A percentile compares a stretch with the other conserved stretches of the same genome.
Evolutionary conservation across 805 yeast genomes (phyloP).

Genomic region (Yamadazyma paraphyllophila): DNA sequence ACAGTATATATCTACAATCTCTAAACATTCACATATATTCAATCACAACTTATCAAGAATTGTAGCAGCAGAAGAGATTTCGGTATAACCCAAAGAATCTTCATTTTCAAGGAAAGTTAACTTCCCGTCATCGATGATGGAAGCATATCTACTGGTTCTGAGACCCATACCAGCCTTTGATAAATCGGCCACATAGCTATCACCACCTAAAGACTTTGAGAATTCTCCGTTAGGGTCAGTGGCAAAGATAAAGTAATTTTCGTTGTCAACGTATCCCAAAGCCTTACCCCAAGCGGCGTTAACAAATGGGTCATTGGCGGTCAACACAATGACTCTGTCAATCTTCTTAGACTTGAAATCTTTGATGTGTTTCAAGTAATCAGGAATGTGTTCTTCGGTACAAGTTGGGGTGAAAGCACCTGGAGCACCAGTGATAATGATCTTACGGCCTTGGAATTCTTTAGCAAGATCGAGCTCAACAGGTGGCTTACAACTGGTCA

Average conservation of each 20-base stretch:
- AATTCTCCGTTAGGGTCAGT: constrained; percentile 37
- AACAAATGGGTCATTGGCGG: constrained; percentile 46
- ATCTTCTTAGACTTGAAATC: constrained; percentile 44
- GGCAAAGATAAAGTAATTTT: constrained; percentile 38
- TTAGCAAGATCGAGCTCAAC: constrained; percentile 31
- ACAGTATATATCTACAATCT: too few species aligned
- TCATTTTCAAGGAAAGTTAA: constrained; percentile 34
- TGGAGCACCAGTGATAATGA: constrained; percentile 74
- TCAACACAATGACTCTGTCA: constrained; percentile 30
- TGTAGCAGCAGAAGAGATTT: constrained; percentile 23
- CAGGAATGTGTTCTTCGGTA: constrained; percentile 43
- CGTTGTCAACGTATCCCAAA: constrained; percentile 37
- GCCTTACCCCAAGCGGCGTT: constrained; percentile 47
- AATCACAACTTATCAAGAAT: constrained; percentile 21
- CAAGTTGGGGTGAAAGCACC: constrained; percentile 78
- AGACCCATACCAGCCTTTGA: constrained; percentile 39
- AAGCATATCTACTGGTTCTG: constrained; percentile 60
- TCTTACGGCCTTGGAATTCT: constrained; percentile 46
- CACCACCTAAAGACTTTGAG: constrained; percentile 56
- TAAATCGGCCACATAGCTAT: constrained; percentile 46
- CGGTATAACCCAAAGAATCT: constrained; percentile 23
- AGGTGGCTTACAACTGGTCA: constrained; percentile 42
- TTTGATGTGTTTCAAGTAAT: constrained; percentile 35
- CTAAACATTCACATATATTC: too few species aligned
- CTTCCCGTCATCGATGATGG: constrained; percentile 54